Conservation (phyloP, 73 alveolate genomes). For the Paramecium caudatum region DNA sequence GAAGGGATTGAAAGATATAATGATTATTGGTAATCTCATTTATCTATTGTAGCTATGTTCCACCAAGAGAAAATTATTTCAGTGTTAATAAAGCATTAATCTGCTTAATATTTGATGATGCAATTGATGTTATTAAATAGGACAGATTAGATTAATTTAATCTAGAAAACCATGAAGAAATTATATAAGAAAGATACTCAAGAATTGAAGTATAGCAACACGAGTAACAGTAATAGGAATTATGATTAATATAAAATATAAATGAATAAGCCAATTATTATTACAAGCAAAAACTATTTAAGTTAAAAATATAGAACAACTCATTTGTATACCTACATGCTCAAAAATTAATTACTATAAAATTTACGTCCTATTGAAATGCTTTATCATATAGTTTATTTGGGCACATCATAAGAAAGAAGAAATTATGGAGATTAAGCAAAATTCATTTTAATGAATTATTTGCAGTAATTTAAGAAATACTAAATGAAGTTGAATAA, state of each 20-base stretch:
- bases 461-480: too few species aligned
- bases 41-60: slow-evolving; percentile 17
- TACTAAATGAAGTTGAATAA: too few species aligned
- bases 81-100: neutral
- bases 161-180: slow-evolving; percentile 44
- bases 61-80: slow-evolving; percentile 36
- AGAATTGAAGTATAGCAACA: neutral
- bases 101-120: slow-evolving; percentile 49
- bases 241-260: neutral
- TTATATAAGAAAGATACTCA: slow-evolving; percentile 40
- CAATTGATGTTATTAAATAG: slow-evolving; percentile 10
- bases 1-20: slow-evolving; percentile 36
- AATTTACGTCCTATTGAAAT: too few species aligned
- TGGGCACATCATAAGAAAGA: too few species aligned
- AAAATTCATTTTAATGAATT: too few species aligned
- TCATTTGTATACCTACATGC: too few species aligned
- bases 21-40: neutral
- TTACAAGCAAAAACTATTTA: too few species aligned
- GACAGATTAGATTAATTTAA: slow-evolving; percentile 18
- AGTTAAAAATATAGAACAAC: too few species aligned
- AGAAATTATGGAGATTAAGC: too few species aligned
- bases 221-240: slow-evolving; percentile 21
- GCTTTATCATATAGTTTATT: too few species aligned
- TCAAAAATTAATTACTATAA: too few species aligned
- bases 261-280: too few species aligned